These are phyloP conservation scores for Eucalyptus coolabah DNA, from an alignment of 345 rosid genomes.

Conservation along the genomic window DNA sequence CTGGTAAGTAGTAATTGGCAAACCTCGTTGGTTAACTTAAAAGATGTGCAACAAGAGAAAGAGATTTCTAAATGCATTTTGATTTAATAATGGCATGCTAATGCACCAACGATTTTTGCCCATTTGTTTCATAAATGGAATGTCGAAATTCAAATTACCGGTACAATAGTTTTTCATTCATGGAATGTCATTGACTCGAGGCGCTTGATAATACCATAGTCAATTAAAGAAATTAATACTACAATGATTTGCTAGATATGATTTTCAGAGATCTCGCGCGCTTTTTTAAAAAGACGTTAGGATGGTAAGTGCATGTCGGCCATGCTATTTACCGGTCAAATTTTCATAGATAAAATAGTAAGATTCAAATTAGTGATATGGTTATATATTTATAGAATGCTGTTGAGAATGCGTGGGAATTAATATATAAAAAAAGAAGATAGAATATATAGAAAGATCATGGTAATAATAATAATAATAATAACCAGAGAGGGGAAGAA, in stretches of 20 bases:
- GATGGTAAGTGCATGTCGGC: rapidly evolving
- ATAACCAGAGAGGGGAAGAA: neutral
- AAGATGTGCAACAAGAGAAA: neutral
- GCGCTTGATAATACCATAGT: neutral
- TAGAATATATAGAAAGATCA: neutral
- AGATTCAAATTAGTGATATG: rapidly evolving
- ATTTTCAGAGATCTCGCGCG: rapidly evolving
- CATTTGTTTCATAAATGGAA: neutral
- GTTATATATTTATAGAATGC: neutral
- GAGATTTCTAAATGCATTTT: neutral
- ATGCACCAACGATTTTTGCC: rapidly evolving
- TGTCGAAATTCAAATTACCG: neutral
- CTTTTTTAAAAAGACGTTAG: neutral
- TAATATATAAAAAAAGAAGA: rapidly evolving
- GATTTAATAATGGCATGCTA: neutral
- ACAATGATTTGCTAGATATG: neutral
- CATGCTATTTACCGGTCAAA: neutral
- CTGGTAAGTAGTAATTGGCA: rapidly evolving
- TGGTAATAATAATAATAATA: neutral
- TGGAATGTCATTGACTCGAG: neutral
- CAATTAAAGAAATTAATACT: neutral
- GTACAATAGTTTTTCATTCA: neutral
- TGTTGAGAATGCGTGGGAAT: neutral
- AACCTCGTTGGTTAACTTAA: neutral
- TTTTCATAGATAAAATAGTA: neutral